Percentiles rank a stretch among this genome's conserved stretches.
Evolutionary conservation across 2,329 filamentous ascomycete species (phyloP).

Genomic region (Epichloe gansuensis): DNA sequence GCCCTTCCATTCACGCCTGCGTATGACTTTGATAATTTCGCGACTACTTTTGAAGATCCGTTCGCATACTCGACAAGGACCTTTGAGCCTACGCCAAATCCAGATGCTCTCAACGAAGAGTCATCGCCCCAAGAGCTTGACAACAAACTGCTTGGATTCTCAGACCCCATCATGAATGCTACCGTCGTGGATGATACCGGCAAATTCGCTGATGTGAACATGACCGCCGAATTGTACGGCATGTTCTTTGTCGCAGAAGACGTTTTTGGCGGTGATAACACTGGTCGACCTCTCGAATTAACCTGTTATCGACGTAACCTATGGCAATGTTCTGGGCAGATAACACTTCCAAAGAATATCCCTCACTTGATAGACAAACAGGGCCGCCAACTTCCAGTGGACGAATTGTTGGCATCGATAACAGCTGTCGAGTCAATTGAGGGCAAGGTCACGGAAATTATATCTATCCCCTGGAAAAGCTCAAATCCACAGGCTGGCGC

Average conservation of each 20-base stretch:
- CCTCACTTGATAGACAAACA: constrained; percentile 62
- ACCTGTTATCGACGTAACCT: constrained; percentile 93
- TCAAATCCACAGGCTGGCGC: constrained; percentile 39
- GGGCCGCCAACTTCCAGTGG: constrained; percentile 63
- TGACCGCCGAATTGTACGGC: constrained; percentile 68
- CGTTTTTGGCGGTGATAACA: constrained; percentile 52
- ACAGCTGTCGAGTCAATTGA: constrained; percentile 86
- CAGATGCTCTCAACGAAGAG: constrained; percentile 32
- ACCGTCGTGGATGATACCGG: constrained; percentile 55
- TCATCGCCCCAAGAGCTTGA: constrained; percentile 46
- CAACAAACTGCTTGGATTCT: constrained; percentile 66
- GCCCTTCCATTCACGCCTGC: constrained; percentile 42
- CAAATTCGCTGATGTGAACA: constrained; percentile 49
- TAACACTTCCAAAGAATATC: constrained; percentile 63
- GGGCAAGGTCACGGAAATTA: constrained; percentile 83
- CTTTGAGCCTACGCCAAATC: constrained; percentile 31
- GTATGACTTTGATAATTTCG: constrained; percentile 50
- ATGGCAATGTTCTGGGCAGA: constrained; percentile 84
- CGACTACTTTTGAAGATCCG: constrained; percentile 53
- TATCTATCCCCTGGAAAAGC: constrained; percentile 93
- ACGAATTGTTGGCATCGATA: constrained; percentile 69
- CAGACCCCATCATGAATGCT: constrained; percentile 46
- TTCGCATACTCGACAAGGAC: constrained; percentile 44
- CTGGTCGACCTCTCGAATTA: constrained; percentile 58
- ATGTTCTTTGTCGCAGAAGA: constrained; percentile 85